These are phyloP conservation scores for Metschnikowia arizonensis DNA, from an alignment of 805 yeast species.

Conservation along the genomic window DNA sequence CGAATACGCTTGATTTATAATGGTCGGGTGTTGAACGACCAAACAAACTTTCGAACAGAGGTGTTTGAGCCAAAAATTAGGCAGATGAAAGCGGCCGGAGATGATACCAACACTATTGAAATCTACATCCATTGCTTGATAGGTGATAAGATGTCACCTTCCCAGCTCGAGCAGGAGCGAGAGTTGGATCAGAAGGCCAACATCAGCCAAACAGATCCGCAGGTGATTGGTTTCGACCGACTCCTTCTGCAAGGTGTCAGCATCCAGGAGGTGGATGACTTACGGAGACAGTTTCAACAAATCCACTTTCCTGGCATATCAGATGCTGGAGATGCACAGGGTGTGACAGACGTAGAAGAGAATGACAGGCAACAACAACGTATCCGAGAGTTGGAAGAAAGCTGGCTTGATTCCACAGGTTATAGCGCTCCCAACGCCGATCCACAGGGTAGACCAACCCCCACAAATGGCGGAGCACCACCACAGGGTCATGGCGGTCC, in stretches of 20 bases:
- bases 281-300: slow-evolving; percentile 69
- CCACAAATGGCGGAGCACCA: slow-evolving; percentile 8
- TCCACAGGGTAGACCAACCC: slow-evolving; percentile 31
- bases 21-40: slow-evolving; percentile 60
- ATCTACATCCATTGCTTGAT: slow-evolving; percentile 77
- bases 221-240: slow-evolving; percentile 81
- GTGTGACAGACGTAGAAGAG: slow-evolving; percentile 37
- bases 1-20: slow-evolving; percentile 64
- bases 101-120: slow-evolving; percentile 16
- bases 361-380: slow-evolving; percentile 38
- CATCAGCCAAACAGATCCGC: slow-evolving; percentile 45
- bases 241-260: slow-evolving; percentile 79
- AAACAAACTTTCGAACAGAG: slow-evolving; percentile 52
- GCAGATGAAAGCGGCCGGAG: slow-evolving; percentile 15
- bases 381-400: slow-evolving; percentile 68
- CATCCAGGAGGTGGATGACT: slow-evolving; percentile 65
- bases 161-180: slow-evolving; percentile 58
- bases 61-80: slow-evolving; percentile 32
- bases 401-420: slow-evolving; percentile 77
- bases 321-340: slow-evolving; percentile 15
- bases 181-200: slow-evolving; percentile 52
- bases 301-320: slow-evolving; percentile 51
- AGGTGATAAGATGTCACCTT: slow-evolving; percentile 57
- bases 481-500: slow-evolving; percentile 7
- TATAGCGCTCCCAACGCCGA: slow-evolving; percentile 1